These are phyloP conservation scores for Plasmodium inui DNA, from an alignment of 169 alveolate species.

Conservation along the genomic window DNA sequence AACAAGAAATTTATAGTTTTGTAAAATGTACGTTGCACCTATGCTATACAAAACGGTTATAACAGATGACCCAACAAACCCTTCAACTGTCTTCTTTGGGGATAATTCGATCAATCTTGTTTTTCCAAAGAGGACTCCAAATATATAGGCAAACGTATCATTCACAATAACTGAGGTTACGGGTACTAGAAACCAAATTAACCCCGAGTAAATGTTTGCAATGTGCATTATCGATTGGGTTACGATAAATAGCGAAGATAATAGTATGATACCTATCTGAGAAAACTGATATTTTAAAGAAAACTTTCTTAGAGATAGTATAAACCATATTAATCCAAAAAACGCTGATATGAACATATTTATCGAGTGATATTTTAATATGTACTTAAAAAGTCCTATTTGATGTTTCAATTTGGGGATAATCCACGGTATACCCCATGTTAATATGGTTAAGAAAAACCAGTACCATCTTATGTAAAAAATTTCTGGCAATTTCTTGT, in stretches of 20 bases:
- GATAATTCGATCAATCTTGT: constrained; percentile 94
- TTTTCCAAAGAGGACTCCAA: constrained; percentile 96
- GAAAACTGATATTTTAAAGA: constrained; percentile 93
- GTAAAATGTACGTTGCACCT: constrained; percentile 78
- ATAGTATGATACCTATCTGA: constrained; percentile 91
- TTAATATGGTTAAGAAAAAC: constrained; percentile 73
- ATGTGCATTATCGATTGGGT: constrained; percentile 84
- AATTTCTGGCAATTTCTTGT: constrained; percentile 61
- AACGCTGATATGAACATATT: constrained; percentile 88
- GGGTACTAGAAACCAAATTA: constrained; percentile 97
- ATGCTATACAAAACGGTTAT: constrained; percentile 87
- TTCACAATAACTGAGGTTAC: constrained; percentile 93
- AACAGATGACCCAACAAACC: constrained; percentile 94
- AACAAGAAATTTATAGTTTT: constrained; percentile 83
- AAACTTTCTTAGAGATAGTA: constrained; percentile 91
- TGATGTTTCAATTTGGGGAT: constrained; percentile 82
- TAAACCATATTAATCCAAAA: constrained; percentile 94
- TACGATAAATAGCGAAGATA: constrained; percentile 81
- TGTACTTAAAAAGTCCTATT: constrained; percentile 65
- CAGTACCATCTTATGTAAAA: constrained; percentile 66
- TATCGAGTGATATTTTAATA: constrained; percentile 92
- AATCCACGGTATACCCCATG: constrained; percentile 84
- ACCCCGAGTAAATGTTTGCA: constrained; percentile 94
- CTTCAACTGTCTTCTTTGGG: constrained; percentile 99
- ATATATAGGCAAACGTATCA: constrained; percentile 96